Conservation (phyloP, 306 rosid species). For the Prunus padus region DNA sequence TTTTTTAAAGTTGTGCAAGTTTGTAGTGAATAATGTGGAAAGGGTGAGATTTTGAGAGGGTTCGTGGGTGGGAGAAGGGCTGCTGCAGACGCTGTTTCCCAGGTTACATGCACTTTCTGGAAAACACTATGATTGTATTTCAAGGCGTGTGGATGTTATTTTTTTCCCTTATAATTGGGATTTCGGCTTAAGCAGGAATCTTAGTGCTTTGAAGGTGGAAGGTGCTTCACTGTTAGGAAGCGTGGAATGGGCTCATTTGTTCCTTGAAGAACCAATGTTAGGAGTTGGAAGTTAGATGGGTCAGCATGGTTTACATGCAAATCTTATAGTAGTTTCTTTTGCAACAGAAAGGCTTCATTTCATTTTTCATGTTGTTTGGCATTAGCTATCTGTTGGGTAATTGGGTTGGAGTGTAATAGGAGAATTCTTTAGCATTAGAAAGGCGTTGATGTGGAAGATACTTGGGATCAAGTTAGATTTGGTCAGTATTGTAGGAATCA, state of each 20-base stretch:
- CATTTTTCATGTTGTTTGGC: background rate
- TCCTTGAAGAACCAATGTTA: background rate
- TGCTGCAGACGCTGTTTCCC: background rate
- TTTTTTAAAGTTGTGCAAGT: background rate
- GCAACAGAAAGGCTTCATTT: background rate
- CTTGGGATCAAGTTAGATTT: background rate
- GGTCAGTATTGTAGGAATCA: background rate
- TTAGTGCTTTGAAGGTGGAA: background rate
- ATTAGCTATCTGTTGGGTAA: background rate
- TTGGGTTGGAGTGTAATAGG: background rate
- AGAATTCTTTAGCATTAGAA: background rate
- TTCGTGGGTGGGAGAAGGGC: background rate
- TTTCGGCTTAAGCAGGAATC: background rate
- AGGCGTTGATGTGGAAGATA: background rate
- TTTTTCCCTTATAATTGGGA: background rate
- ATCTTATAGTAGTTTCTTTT: background rate
- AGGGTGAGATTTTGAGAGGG: background rate
- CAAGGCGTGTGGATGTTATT: background rate
- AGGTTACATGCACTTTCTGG: background rate
- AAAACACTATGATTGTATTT: background rate
- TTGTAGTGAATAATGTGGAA: background rate
- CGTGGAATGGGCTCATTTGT: background rate
- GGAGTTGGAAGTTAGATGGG: background rate
- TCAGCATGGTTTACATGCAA: background rate
- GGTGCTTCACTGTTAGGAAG: background rate